phyloP scores from a whole-genome alignment of 2,329 filamentous ascomycete species.

The Phialemoniopsis sp. region DNA sequence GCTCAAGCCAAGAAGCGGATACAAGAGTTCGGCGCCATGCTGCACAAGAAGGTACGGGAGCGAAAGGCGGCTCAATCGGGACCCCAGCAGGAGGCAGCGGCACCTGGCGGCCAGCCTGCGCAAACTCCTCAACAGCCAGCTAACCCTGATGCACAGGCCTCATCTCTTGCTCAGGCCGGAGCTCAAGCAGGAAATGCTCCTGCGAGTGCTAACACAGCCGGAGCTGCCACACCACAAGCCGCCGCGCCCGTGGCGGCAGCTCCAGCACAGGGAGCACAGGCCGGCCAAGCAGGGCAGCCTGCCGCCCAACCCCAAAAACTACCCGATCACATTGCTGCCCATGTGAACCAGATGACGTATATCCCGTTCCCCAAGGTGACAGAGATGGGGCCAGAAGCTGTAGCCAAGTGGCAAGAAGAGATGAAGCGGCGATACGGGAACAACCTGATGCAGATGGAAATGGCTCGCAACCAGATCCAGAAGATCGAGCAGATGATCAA shows the following conservation, averaged over 20 bases:
- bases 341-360: conserved; percentile 44
- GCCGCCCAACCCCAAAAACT: conserved; percentile 14
- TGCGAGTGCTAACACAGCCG: neutral
- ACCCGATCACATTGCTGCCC: conserved; percentile 38
- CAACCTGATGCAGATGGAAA: conserved; percentile 47
- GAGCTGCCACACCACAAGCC: conserved; percentile 4
- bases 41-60: conserved; percentile 22
- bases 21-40: conserved; percentile 54
- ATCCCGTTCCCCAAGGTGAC: conserved; percentile 34
- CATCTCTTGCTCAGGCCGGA: no score
- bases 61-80: conserved; percentile 2
- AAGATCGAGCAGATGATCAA: conserved; percentile 37
- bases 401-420: conserved; percentile 42
- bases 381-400: conserved; percentile 37
- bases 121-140: no score
- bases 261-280: conserved; percentile 8
- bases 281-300: conserved; percentile 4
- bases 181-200: no score
- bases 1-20: conserved; percentile 52
- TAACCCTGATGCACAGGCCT: no score
- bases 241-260: conserved; percentile 4
- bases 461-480: conserved; percentile 31
- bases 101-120: neutral
- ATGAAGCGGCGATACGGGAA: conserved; percentile 41
- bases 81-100: conserved; percentile 2